Evolutionary conservation across 2,329 filamentous ascomycete species (phyloP), one percentile per base, ranked within the genome.

Genomic region (Apiospora pterosperma): DNA sequence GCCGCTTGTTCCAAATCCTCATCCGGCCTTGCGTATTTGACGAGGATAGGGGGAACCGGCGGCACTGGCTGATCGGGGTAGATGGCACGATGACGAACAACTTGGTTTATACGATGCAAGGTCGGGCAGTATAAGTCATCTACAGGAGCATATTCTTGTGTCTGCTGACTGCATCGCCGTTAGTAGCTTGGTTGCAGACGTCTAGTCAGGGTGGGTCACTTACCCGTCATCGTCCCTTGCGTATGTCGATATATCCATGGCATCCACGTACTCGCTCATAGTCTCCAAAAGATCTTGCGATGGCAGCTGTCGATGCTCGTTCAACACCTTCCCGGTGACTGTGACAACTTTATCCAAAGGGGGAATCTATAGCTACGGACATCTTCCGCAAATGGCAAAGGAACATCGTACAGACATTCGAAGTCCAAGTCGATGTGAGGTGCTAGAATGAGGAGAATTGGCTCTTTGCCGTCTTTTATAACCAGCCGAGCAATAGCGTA

Each of bases 351-450:
- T 91, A 74, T 97, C 94, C 12, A 99, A 80, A 0, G 95, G 92
- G 96, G 93, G 69, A 99, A 99, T 65, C 89, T 90, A 76, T 97
- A 98, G n/a, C 85, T 85, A 39, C 96, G 88, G 59, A 97, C 84
- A 73, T 99, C 96, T 80, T 99, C 96, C 2, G 93, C 90, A 72
- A 97, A 99, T 0, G 96, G 96, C 6, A 98, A 82, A 39, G 96
- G 93, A 1, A 96, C 85, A 73, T 99, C 96, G 67, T 97, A 89
- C 2, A 99, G 83, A 70, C 92, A 95, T 75, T 97, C 94, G 68
- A 92, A 88, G 31, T 92, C 89, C 2, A 85, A 82, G 67, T 96
- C 92, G 65, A 97, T 88, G 23, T 88, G 85, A 3, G 96, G 96
- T 5, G 91, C 90, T 52, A 99, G 84, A 16, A 98, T 82, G 0